Base-by-base conservation (phyloP, 805 yeast species). In the Wickerhamomyces silvicola region DNA sequence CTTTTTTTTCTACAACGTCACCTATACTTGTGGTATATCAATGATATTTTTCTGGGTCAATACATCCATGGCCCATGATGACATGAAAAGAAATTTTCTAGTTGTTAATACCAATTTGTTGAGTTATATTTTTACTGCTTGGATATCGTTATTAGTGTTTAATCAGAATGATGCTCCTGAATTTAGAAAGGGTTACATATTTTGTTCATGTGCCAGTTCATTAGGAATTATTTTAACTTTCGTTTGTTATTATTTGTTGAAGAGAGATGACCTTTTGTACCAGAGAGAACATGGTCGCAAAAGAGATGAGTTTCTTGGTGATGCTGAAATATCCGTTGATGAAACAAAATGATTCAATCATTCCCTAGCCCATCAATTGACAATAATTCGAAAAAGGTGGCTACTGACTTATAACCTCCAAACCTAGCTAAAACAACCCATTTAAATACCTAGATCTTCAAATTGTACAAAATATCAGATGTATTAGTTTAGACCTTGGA, bases 91-190 rank as follows among this genome's bases (percentile, higher is more conserved):
- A n/a, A n/a, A n/a, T 19, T 27, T 27, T 19, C 6, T 27, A 4
- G 23, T 27, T 18, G 30, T 27, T 19, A 27, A 8, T 4, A 27
- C 30, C 6, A 27, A 27, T 20, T 13, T 27, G 13, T n/a, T 27
- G 5, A 27, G 30, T 27, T 27, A 27, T 19, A 27, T 27, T 7
- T 19, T 27, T 13, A 27, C 30, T 13, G 30, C 30, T 8, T 27
- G 30, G 30, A 27, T 27, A 6, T 8, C 30, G 7, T 20, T 27
- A 15, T 22, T 27, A 5, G 30, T 27, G 3, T 27, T 27, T 11
- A 27, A 27, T 19, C 30, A 27, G 20, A 18, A 27, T 15, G 24
- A 27, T 5, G 23, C 30, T 8, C 30, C 30, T 19, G 20, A 20
- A 11, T 27, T 27, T n/a, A 7, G 10, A 3, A 27, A 27, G 14